Conservation (phyloP, 75 land plant species). For the Selaginella moellendorffii region DNA sequence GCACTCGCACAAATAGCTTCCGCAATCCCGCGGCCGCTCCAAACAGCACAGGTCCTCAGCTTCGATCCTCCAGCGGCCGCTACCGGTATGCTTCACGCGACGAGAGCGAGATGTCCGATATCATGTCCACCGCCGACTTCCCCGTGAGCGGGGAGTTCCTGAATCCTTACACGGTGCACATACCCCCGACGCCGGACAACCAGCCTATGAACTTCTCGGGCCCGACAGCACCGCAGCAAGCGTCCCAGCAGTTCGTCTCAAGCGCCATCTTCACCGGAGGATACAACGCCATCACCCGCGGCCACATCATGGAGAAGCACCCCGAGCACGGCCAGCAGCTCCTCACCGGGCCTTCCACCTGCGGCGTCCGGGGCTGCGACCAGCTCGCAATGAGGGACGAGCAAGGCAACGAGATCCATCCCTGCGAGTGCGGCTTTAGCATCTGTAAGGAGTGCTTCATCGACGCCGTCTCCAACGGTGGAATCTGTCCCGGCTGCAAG, state of each 20-base stretch:
- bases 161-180: slow-evolving; percentile 58
- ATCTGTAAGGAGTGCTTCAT: slow-evolving; percentile 46
- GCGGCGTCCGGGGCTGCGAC: slow-evolving; percentile 48
- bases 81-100: slow-evolving; percentile 55
- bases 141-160: slow-evolving; percentile 31
- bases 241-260: background rate
- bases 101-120: slow-evolving; percentile 47
- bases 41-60: background rate
- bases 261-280: slow-evolving; percentile 6
- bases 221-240: background rate
- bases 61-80: slow-evolving; percentile 60
- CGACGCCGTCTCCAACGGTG: slow-evolving; percentile 47
- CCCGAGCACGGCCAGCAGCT: slow-evolving; percentile 74
- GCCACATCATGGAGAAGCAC: slow-evolving; percentile 16
- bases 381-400: slow-evolving; percentile 64
- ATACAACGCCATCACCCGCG: slow-evolving; percentile 4
- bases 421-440: slow-evolving; percentile 6
- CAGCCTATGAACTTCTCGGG: slow-evolving; percentile 33
- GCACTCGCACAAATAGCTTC: no score
- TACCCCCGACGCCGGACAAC: slow-evolving; percentile 79
- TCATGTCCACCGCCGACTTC: slow-evolving; percentile 1
- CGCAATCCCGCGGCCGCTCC: background rate
- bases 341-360: slow-evolving; percentile 13
- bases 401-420: slow-evolving; percentile 39
- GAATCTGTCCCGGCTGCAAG: slow-evolving; percentile 44